Evolutionary conservation across 169 alveolate species (phyloP), one percentile per base, ranked within the genome.

Genomic region (Eimeria sp.): DNA sequence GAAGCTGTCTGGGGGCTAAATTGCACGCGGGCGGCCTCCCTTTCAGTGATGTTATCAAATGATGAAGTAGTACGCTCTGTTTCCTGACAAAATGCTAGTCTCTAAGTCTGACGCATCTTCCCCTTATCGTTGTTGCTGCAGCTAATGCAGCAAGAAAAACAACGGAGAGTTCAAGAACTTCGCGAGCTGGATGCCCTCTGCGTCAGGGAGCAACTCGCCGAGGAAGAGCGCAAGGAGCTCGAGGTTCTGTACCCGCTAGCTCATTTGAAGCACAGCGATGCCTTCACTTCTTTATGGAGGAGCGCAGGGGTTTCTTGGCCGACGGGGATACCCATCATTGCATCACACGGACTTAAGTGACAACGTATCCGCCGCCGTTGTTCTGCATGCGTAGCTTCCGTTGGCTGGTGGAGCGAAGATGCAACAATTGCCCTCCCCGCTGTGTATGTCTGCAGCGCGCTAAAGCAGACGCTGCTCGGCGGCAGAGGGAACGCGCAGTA

Each of bases 121-220:
- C 27, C 43, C 18, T 20, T 56, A 25, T 25, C 30, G 46, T 27
- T 64, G 54, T 6, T 46, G 71, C 27, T 87, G 64, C 94, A 87
- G 94, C 94, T 87, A 33, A 87, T 87, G 80, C 94, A 87, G 8
- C 64, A 87, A 66, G 80, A 87, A 66, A 87, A 87, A 49, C 83
- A 66, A 52, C 78, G 83, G 33, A 82, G 66, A 52, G 30, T 49
- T 6, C 94, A 62, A 9, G 82, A 62, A 87, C 94, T 87, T 18
- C 94, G 83, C 40, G 64, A 66, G 25, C n/a, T 87, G 8, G 94
- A 87, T 49, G 83, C 94, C 68, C 43, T 87, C n/a, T 87, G 72
- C 33, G 33, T 66, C 25, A 40, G 43, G 52, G 83, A 87, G 68
- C 94, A 87, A 43, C 78, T 87, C 40, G 83, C 94, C 4, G 71